A percentile compares a stretch with the other conserved stretches of the same genome.
Evolutionary conservation across 441 rosid genomes (phyloP).

Genomic region (Viola pubescens): DNA sequence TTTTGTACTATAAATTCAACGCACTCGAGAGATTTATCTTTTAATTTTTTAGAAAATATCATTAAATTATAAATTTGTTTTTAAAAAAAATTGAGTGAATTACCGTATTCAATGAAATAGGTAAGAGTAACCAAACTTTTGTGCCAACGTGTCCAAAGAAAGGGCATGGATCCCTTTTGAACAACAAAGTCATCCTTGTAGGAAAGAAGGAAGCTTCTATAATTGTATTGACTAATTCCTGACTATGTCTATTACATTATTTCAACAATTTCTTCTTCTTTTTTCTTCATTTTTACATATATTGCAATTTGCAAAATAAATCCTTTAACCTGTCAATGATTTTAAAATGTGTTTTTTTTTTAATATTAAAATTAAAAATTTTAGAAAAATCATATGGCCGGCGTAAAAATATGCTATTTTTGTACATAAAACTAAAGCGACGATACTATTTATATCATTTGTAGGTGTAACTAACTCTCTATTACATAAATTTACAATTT

Average conservation of each 20-base stretch:
- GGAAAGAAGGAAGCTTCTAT: slow-evolving; percentile 27
- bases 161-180: slow-evolving; percentile 30
- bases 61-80: no score
- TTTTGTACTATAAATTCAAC: no score
- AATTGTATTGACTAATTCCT: slow-evolving; percentile 34
- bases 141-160: slow-evolving; percentile 30
- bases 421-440: no score
- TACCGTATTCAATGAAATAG: slow-evolving; percentile 11
- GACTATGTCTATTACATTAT: slow-evolving; percentile 11
- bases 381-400: background rate
- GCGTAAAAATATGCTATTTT: background rate
- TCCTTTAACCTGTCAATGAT: background rate
- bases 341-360: background rate
- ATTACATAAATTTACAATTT: no score
- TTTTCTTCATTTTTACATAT: no score
- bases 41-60: background rate
- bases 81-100: no score
- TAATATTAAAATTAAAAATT: background rate
- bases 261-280: no score
- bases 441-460: no score
- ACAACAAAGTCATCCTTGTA: slow-evolving; percentile 30
- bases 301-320: background rate
- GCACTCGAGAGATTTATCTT: background rate
- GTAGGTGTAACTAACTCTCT: no score
- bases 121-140: slow-evolving; percentile 54